Base-by-base conservation (phyloP, 768 basidiomycete genomes). In the Crepidotus variabilis region DNA sequence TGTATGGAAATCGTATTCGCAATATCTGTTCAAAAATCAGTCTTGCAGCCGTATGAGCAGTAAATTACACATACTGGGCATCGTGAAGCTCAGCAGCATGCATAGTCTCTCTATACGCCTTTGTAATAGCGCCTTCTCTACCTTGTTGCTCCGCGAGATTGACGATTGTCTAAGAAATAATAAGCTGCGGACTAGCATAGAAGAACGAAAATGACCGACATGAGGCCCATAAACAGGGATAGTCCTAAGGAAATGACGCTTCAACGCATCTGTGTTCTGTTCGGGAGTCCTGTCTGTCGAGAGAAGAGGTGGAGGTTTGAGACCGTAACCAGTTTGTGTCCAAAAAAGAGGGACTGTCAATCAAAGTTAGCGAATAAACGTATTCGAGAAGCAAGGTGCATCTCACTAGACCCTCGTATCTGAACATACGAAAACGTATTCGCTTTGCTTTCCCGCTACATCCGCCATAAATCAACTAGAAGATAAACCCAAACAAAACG, bases 81-180 rank as follows among this genome's bases (percentile, higher is more conserved):
- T 87, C 81, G 46, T 81, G 78, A 57, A 71, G 71, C 49, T 74
- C 72, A 48, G 86, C 67, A 65, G 84, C 84, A 6, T 80, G 71
- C 64, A 86, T 81, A 54, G 83, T 84, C 34, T 90, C 82, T 47
- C 83, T 75, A 67, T 92, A 99, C 14, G 87, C 91, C 52, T 81
- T 74, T 0, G 94, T 92, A 9, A 98, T 80, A 1, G 75, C 74
- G 0, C 80, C 87, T 71, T 99, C 97, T 66, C 90, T 97, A 10
- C 97, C 97, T 6, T 84, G 78, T 65, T 90, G 85, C 67, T 98
- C 97, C 1, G 95, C 91, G 7, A 99, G 79, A 67, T 98, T 97
- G 54, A 99, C 80, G 57, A 90, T 78, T 1, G 84, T 85, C 90
- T 96, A 58, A 16, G 22, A 21, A 46, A 50, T 35, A 47, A 24